These are phyloP conservation scores for Blastobotrys muscicola DNA, from an alignment of 805 yeast genomes.

Conservation along the genomic window DNA sequence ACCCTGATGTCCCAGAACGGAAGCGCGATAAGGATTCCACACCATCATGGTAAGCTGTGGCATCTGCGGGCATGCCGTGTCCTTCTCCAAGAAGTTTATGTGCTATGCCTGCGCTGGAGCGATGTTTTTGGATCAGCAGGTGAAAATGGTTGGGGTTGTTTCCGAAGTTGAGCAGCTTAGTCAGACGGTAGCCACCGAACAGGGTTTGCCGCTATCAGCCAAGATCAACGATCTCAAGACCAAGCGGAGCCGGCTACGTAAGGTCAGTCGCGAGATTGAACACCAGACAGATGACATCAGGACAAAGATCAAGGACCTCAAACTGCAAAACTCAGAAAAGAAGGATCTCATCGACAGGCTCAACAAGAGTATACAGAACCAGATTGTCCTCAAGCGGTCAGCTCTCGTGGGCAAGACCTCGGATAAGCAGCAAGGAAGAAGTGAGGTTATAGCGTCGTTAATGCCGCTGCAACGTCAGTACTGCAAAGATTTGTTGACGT, in stretches of 20 bases:
- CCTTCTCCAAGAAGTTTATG: slow-evolving; percentile 9
- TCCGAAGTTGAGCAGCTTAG: slow-evolving; percentile 11
- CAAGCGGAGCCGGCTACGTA: not conserved
- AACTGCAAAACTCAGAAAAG: not conserved
- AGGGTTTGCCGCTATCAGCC: not conserved
- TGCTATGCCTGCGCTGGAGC: slow-evolving; percentile 16
- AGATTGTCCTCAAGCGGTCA: not conserved
- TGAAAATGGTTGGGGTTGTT: slow-evolving; percentile 12
- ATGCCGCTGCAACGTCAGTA: too few relatives aligned
- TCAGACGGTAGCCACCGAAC: not conserved
- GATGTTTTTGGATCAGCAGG: slow-evolving; percentile 10
- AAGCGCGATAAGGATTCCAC: too few relatives aligned
- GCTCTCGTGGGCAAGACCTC: not conserved
- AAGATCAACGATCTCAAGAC: not conserved
- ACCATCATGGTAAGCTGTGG: slow-evolving; percentile 8
- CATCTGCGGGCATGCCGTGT: slow-evolving; percentile 12
- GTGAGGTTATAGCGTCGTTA: too few relatives aligned
- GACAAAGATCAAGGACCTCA: not conserved
- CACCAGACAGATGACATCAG: not conserved
- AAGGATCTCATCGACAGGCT: not conserved
- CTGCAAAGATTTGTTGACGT: too few relatives aligned
- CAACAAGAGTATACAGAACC: not conserved
- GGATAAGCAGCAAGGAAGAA: too few relatives aligned
- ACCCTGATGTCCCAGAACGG: too few relatives aligned
- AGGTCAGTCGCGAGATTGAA: not conserved